Base-by-base conservation (phyloP, 2,329 filamentous ascomycete species). In the Didymella exigua region DNA sequence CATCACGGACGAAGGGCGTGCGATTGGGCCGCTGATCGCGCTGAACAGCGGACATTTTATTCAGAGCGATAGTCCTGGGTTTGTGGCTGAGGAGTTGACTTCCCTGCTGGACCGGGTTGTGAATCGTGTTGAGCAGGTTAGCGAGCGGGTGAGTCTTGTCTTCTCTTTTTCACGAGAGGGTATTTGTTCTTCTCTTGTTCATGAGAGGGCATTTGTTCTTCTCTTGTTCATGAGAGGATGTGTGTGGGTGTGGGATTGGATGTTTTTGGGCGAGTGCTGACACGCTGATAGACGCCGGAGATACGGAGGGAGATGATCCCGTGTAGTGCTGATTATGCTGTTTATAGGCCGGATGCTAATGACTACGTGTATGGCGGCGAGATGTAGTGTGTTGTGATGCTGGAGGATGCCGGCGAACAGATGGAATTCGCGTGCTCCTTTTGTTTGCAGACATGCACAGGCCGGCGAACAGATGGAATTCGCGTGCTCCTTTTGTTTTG, bases 21-120 rank as follows among this genome's bases (percentile, higher is more conserved):
- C 73, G 18, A 77, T 76, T 34, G 79, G 79, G 0, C 78, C 78
- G 2, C 61, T 82, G 11, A 76, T 80, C 36, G 82, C 81, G 0
- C 70, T 75, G 7, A 74, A 76, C 0, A 81, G 80, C 29, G 82
- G 82, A 0, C 82, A 85, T 66, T 84, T 85, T 52, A 78, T 86
- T 21, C 84, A 86, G 59, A 74, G 71, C 30, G 83, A 85, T 56
- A 77, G 80, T 24, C 83, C 84, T 3, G 70, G 54, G 1, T 75
- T 74, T 51, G 72, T 74, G 19, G 65, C 63, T 31, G 67, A 69
- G 47, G 71, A 75, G 56, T 34, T 75, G 51, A 63, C 63, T 13
- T 64, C 57, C 45, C 53, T 75, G 51, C 48, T 75, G 49, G 72
- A 75, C 57, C 56, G 72, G 9, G 67, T 74, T 3, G 70, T 72